These are phyloP conservation scores for Scytalidium sp. DNA, from an alignment of 2,329 filamentous ascomycete genomes.

Conservation along the genomic window DNA sequence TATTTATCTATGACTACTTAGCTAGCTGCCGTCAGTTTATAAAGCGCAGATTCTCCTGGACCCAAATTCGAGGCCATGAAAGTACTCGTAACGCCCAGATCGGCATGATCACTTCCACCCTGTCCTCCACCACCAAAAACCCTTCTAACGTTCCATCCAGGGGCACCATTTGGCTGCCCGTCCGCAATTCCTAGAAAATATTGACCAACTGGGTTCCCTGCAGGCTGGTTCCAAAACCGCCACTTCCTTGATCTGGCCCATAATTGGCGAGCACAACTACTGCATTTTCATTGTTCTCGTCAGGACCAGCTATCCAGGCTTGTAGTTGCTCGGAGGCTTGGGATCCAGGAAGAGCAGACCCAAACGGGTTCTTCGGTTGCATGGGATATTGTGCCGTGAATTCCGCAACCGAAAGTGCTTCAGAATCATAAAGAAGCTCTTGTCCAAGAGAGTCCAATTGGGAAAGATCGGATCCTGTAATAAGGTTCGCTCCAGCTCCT, in stretches of 20 bases:
- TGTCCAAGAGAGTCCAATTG: not conserved
- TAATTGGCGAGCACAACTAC: not conserved
- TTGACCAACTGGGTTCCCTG: not conserved
- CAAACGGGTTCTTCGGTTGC: not conserved
- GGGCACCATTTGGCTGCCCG: not conserved
- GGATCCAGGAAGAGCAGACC: not conserved
- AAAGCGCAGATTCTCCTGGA: not conserved
- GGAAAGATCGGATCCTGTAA: not conserved
- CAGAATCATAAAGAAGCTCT: not conserved
- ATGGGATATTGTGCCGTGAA: not conserved
- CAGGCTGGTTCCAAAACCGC: not conserved
- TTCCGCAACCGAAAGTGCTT: not conserved
- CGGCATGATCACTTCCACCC: not conserved
- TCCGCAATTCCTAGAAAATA: not conserved
- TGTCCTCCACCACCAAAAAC: not conserved
- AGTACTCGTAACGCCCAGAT: not conserved
- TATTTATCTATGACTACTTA: too few relatives aligned
- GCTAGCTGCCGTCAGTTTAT: not conserved
- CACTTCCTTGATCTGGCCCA: not conserved
- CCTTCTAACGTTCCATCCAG: not conserved
- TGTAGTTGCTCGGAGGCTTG: not conserved
- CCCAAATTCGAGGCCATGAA: not conserved
- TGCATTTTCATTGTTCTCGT: not conserved
- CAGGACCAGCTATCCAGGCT: conserved; percentile 1
- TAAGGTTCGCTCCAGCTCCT: not conserved